A percentile compares a stretch with the other conserved stretches of the same genome.
phyloP scores from a whole-genome alignment of 495 filamentous ascomycete genomes.

The Acidiella bohemica region DNA sequence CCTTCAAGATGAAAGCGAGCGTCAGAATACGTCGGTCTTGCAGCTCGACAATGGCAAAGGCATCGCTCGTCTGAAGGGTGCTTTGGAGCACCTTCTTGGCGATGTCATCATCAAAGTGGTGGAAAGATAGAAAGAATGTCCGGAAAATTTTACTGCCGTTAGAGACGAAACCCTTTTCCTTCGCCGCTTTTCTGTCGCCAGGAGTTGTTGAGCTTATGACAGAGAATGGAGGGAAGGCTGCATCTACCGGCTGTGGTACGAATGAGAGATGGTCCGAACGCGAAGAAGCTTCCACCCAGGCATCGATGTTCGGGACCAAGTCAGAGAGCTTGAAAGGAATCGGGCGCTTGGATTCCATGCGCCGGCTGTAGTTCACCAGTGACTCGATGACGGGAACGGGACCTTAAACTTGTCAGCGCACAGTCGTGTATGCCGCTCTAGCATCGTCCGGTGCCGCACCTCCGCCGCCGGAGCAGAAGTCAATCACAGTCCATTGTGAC shows the following conservation, averaged over 20 bases:
- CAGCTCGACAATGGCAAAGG: slow-evolving; percentile 63
- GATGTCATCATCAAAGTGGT: slow-evolving; percentile 56
- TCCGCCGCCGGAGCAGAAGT: slow-evolving; percentile 63
- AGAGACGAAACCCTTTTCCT: background rate
- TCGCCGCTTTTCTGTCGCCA: background rate
- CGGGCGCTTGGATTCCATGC: slow-evolving; percentile 13
- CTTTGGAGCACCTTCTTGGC: slow-evolving; percentile 46
- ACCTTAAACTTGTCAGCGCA: background rate
- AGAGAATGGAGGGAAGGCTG: slow-evolving; percentile 37
- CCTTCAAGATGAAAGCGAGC: slow-evolving; percentile 40
- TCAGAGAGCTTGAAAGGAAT: slow-evolving; percentile 58
- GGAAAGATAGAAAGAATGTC: slow-evolving; percentile 60
- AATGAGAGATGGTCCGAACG: slow-evolving; percentile 41
- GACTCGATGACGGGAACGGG: slow-evolving; percentile 23
- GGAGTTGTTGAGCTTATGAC: slow-evolving; percentile 30
- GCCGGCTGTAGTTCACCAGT: slow-evolving; percentile 21
- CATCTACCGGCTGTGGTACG: slow-evolving; percentile 47
- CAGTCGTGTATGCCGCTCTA: too few relatives aligned
- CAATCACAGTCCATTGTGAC: slow-evolving; percentile 35
- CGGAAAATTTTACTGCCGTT: slow-evolving; percentile 39
- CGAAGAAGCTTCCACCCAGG: slow-evolving; percentile 43
- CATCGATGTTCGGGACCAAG: slow-evolving; percentile 48
- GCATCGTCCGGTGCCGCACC: too few relatives aligned
- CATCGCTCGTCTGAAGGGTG: slow-evolving; percentile 48
- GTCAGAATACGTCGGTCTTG: slow-evolving; percentile 44